phyloP scores from a whole-genome alignment of 1,284 basidiomycete genomes.

The Trichosporon ovoides region DNA sequence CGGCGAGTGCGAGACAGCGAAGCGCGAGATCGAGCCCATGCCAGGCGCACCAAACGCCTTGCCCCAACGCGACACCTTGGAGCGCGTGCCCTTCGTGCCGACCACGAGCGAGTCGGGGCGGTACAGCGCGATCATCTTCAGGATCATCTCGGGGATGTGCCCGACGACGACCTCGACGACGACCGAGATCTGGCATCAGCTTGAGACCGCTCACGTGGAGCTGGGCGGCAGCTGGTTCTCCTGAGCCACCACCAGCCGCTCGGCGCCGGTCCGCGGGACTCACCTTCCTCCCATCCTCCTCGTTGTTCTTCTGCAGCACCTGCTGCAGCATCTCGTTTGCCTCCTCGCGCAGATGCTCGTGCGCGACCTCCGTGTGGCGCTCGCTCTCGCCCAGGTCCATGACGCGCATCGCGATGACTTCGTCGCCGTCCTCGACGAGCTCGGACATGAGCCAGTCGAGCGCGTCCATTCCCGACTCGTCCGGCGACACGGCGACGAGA shows the following conservation, averaged over 20 bases:
- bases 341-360: conserved; percentile 78
- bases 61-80: conserved; percentile 58
- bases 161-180: conserved; percentile 93
- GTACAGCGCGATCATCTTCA: conserved; percentile 89
- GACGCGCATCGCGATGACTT: conserved; percentile 85
- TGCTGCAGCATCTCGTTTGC: conserved; percentile 75
- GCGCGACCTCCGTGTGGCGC: conserved; percentile 54
- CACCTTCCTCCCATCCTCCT: conserved; percentile 73
- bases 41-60: conserved; percentile 56
- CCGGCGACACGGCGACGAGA: conserved; percentile 80
- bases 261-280: conserved; percentile 9
- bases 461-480: conserved; percentile 78
- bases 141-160: conserved; percentile 78
- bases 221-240: no score
- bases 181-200: conserved; percentile 63
- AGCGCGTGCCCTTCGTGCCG: conserved; percentile 72
- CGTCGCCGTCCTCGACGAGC: conserved; percentile 87
- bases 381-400: conserved; percentile 73
- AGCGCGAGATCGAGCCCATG: conserved; percentile 55
- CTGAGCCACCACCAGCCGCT: background rate
- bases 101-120: conserved; percentile 92
- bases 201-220: background rate
- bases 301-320: conserved; percentile 74
- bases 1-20: conserved; percentile 80
- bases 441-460: conserved; percentile 83